phyloP scores from a whole-genome alignment of 1,284 basidiomycete genomes.

The Boletus albobrunnescens region DNA sequence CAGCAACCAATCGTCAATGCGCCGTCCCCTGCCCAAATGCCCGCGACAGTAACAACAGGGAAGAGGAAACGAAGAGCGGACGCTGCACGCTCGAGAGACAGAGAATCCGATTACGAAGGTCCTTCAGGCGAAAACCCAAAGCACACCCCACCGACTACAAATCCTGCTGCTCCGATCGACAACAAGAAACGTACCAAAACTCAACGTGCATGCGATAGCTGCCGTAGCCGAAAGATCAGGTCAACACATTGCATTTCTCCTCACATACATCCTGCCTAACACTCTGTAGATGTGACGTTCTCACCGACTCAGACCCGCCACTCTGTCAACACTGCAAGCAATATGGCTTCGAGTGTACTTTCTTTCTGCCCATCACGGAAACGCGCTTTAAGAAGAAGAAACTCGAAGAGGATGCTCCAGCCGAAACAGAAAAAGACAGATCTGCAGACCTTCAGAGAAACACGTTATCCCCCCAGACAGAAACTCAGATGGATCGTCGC shows the following conservation, averaged over 20 bases:
- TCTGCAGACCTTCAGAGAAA: slow-evolving; percentile 25
- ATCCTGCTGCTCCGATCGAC: slow-evolving; percentile 40
- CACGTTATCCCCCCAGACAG: slow-evolving; percentile 37
- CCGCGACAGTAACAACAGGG: slow-evolving; percentile 32
- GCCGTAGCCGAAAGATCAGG: slow-evolving; percentile 91
- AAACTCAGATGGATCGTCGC: slow-evolving; percentile 47
- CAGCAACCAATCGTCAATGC: slow-evolving; percentile 29
- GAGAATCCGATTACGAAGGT: slow-evolving; percentile 56
- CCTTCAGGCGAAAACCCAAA: slow-evolving; percentile 47
- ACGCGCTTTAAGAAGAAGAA: slow-evolving; percentile 97
- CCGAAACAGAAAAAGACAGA: slow-evolving; percentile 41
- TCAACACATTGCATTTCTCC: slow-evolving; percentile 28
- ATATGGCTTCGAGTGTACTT: slow-evolving; percentile 89
- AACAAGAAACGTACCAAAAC: slow-evolving; percentile 87
- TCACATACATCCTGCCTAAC: slow-evolving; percentile 17
- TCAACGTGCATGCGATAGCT: slow-evolving; percentile 86
- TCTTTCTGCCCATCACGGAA: slow-evolving; percentile 96
- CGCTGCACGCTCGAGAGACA: slow-evolving; percentile 40
- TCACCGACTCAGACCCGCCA: slow-evolving; percentile 69
- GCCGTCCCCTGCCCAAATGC: slow-evolving; percentile 36
- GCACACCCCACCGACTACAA: slow-evolving; percentile 33
- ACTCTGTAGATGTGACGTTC: slow-evolving; percentile 65
- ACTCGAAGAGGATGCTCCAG: slow-evolving; percentile 59
- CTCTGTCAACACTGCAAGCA: slow-evolving; percentile 85
- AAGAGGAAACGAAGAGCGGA: slow-evolving; percentile 68